phyloP scores from a whole-genome alignment of 2,329 filamentous ascomycete species.

The Stagonosporopsis vannaccii region DNA sequence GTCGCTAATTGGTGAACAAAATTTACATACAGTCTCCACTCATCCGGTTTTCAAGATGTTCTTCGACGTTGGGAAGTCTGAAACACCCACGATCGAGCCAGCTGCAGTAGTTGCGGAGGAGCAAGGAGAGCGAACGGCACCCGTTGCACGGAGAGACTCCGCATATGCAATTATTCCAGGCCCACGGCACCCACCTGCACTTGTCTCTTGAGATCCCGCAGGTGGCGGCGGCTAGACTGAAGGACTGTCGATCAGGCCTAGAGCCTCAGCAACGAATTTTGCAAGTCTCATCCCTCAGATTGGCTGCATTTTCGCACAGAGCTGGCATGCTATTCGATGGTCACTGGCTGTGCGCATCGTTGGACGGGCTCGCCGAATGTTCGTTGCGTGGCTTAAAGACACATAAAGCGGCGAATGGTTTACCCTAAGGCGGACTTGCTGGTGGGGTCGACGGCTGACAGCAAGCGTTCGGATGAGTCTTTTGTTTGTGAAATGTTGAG shows the following conservation, averaged over 20 bases:
- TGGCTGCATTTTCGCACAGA: conserved; percentile 11
- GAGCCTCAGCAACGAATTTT: conserved; percentile 15
- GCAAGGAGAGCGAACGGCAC: conserved; percentile 2
- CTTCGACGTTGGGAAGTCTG: conserved; percentile 16
- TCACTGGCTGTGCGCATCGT: conserved; percentile 5
- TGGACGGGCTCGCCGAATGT: conserved; percentile 8
- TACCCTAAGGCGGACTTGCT: conserved; percentile 1
- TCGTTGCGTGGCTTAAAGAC: conserved; percentile 1
- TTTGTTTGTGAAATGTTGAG: conserved; percentile 10
- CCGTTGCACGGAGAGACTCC: conserved; percentile 14
- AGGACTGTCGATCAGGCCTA: conserved; percentile 17
- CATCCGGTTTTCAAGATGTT: not conserved
- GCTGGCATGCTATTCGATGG: conserved; percentile 7
- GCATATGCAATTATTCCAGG: conserved; percentile 13
- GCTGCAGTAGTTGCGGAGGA: conserved; percentile 15
- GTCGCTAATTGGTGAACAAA: not conserved
- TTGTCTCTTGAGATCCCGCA: conserved; percentile 18
- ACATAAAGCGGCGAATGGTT: conserved; percentile 11
- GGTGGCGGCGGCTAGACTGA: conserved; percentile 14
- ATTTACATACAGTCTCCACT: conserved; percentile 6
- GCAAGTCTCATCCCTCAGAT: conserved; percentile 2
- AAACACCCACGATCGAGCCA: conserved; percentile 10
- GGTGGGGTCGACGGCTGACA: conserved; percentile 13
- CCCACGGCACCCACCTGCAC: conserved; percentile 12
- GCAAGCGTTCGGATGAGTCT: conserved; percentile 4